A percentile compares a stretch with the other conserved stretches of the same genome.
These are phyloP conservation scores for Phytophthora fragariaefolia DNA, from an alignment of 352 stramenopile genomes.

Conservation along the genomic window DNA sequence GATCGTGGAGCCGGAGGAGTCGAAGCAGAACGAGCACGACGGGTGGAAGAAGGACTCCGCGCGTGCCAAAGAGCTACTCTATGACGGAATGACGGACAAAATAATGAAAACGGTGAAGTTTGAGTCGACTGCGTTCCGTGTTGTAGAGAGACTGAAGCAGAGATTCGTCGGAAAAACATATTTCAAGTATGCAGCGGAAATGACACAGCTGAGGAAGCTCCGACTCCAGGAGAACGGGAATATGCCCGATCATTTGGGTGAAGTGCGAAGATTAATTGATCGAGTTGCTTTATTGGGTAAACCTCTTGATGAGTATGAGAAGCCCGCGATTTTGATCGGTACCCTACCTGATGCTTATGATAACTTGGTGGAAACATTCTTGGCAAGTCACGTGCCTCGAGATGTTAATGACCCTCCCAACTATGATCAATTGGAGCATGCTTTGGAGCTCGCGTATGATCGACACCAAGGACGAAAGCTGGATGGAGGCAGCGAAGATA, in stretches of 20 bases:
- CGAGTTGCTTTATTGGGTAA: slow-evolving; percentile 1
- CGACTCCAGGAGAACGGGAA: slow-evolving; percentile 3
- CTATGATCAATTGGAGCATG: no score
- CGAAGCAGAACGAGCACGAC: slow-evolving; percentile 1
- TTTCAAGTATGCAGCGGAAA: no score
- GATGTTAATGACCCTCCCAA: slow-evolving; percentile 5
- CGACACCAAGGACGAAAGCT: no score
- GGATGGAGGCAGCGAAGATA: no score
- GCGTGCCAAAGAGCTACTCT: slow-evolving; percentile 11
- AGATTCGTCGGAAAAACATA: slow-evolving; percentile 15
- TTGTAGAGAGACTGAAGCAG: slow-evolving; percentile 15
- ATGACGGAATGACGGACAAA: slow-evolving; percentile 14
- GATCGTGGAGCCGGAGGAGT: no score
- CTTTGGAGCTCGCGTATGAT: no score
- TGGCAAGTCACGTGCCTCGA: slow-evolving; percentile 12
- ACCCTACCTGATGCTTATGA: slow-evolving; percentile 5
- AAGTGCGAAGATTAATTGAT: slow-evolving; percentile 18
- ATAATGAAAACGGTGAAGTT: slow-evolving; percentile 25
- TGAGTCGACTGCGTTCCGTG: slow-evolving; percentile 2
- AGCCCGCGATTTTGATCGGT: slow-evolving; percentile 21
- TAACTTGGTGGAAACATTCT: slow-evolving; percentile 22
- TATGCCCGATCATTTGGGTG: slow-evolving; percentile 19
- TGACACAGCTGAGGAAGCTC: no score
- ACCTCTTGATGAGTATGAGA: slow-evolving; percentile 18
- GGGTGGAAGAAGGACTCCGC: background rate